phyloP scores from a whole-genome alignment of 2,329 filamentous ascomycete species.

The Lachnellula occidentalis region DNA sequence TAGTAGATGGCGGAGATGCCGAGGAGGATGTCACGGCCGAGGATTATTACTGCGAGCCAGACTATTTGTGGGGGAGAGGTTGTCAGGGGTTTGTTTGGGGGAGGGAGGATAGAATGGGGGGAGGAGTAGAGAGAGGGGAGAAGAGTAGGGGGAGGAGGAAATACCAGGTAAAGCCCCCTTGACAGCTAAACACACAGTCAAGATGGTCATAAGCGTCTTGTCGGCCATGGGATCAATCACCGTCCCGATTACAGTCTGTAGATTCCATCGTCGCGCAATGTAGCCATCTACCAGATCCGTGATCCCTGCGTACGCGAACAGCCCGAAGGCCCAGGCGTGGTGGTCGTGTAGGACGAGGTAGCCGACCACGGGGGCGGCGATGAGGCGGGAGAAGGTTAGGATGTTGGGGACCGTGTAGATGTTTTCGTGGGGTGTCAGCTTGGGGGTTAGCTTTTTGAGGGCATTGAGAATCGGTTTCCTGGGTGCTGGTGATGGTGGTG shows the following conservation, averaged over 20 bases:
- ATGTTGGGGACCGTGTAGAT: slow-evolving; percentile 97
- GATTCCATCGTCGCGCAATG: slow-evolving; percentile 81
- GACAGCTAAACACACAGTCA: slow-evolving; percentile 77
- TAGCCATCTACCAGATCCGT: slow-evolving; percentile 92
- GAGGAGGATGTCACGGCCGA: slow-evolving; percentile 80
- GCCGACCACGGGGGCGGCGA: slow-evolving; percentile 78
- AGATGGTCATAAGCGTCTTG: slow-evolving; percentile 89
- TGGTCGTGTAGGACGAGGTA: slow-evolving; percentile 84
- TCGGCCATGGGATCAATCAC: slow-evolving; percentile 97
- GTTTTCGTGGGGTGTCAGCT: slow-evolving; percentile 62
- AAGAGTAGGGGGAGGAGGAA: not conserved
- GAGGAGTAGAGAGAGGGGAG: not conserved
- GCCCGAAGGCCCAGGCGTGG: slow-evolving; percentile 68
- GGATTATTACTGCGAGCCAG: slow-evolving; percentile 84
- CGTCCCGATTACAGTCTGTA: slow-evolving; percentile 89
- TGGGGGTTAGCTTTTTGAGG: slow-evolving; percentile 29
- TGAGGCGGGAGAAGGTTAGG: slow-evolving; percentile 78
- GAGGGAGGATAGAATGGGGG: not conserved
- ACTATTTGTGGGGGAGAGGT: slow-evolving; percentile 40
- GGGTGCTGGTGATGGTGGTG: not conserved
- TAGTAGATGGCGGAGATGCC: slow-evolving; percentile 88
- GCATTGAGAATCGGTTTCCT: slow-evolving; percentile 21
- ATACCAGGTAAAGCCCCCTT: slow-evolving; percentile 76
- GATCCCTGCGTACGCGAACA: slow-evolving; percentile 90
- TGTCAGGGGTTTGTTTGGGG: not conserved